Evolutionary conservation across 345 rosid genomes (phyloP).

Genomic region (Linum usitatissimum): DNA sequence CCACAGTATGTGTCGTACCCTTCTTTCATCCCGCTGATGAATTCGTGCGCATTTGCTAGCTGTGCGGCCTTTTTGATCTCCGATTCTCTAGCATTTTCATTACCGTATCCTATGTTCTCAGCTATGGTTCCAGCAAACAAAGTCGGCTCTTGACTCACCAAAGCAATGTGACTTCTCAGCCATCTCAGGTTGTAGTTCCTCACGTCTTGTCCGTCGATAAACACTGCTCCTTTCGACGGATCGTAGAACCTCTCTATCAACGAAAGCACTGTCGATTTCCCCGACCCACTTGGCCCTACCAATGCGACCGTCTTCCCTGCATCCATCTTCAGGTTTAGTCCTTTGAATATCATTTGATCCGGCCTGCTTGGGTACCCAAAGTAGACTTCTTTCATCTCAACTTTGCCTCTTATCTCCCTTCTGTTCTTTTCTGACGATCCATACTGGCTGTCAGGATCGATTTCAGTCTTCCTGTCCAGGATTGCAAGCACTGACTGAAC

Average conservation of each 20-base stretch:
- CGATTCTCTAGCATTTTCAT: background rate
- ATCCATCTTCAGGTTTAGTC: conserved; percentile 18
- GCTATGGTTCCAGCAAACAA: background rate
- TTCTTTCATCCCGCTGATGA: background rate
- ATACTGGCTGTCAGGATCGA: conserved; percentile 18
- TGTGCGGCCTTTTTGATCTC: background rate
- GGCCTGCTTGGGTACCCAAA: conserved; percentile 30
- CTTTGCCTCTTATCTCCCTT: conserved; percentile 16
- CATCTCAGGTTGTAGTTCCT: conserved; percentile 17
- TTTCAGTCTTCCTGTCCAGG: conserved; percentile 21
- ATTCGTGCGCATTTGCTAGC: background rate
- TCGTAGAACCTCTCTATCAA: conserved; percentile 28
- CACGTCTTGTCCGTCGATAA: conserved; percentile 19
- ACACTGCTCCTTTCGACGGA: conserved; percentile 14
- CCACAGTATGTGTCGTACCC: conserved; percentile 1
- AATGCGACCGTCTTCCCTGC: conserved; percentile 19
- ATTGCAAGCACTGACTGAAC: conserved; percentile 16
- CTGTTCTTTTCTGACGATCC: conserved; percentile 8
- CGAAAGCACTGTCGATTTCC: conserved; percentile 23
- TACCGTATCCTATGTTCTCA: conserved; percentile 1
- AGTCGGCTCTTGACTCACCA: conserved; percentile 23
- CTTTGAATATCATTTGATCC: conserved; percentile 19
- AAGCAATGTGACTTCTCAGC: conserved; percentile 16
- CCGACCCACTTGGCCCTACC: conserved; percentile 22
- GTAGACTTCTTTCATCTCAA: conserved; percentile 21